Evolutionary conservation across 75 land plant genomes (phyloP).

Genomic region (Selaginella moellendorffii): DNA sequence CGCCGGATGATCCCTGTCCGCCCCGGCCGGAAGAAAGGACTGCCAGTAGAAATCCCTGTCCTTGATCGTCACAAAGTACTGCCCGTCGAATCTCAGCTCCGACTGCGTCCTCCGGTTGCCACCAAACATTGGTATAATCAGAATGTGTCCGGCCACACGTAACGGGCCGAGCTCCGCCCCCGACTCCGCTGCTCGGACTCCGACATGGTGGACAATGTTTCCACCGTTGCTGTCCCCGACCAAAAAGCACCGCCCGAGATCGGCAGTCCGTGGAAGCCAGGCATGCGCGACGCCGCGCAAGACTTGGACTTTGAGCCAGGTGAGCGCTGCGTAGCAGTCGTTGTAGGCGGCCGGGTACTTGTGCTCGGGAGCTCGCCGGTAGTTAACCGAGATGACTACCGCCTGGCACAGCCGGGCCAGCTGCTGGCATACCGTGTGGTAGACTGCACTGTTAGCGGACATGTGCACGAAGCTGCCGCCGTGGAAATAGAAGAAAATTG

Average conservation of each 20-base stretch:
- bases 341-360: conserved; percentile 65
- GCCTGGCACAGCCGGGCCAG: conserved; percentile 42
- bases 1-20: conserved; percentile 74
- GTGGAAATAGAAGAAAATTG: conserved; percentile 72
- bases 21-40: conserved; percentile 60
- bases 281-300: conserved; percentile 11
- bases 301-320: conserved; percentile 32
- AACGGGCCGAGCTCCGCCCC: conserved; percentile 30
- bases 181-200: conserved; percentile 29
- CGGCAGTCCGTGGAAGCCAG: conserved; percentile 31
- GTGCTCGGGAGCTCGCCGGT: conserved; percentile 80
- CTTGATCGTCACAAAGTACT: conserved; percentile 58
- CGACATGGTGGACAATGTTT: conserved; percentile 84
- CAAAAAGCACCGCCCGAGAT: conserved; percentile 26
- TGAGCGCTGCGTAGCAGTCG: conserved; percentile 55
- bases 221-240: conserved; percentile 90
- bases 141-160: conserved; percentile 38
- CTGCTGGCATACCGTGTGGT: conserved; percentile 71
- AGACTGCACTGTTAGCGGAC: conserved; percentile 55
- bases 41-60: conserved; percentile 86
- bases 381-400: conserved; percentile 70
- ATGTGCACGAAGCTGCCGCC: conserved; percentile 84
- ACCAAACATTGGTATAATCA: conserved; percentile 80
- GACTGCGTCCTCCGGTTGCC: conserved; percentile 55
- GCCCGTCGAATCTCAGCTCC: conserved; percentile 49